These are phyloP conservation scores for Blastobotrys chiropterorum DNA, from an alignment of 805 yeast genomes.

Conservation along the genomic window DNA sequence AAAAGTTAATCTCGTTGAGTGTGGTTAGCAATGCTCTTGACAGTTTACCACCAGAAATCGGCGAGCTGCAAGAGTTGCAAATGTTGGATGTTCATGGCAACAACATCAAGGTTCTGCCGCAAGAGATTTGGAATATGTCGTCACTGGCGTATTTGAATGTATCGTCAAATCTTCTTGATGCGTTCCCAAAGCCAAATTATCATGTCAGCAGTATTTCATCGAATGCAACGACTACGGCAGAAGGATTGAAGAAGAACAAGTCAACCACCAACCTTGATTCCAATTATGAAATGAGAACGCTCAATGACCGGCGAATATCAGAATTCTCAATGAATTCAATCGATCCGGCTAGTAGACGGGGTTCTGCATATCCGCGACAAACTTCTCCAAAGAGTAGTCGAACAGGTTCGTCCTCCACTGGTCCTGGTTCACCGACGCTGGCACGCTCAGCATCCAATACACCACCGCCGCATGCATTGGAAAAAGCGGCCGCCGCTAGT, in stretches of 20 bases:
- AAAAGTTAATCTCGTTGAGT: conserved; percentile 59
- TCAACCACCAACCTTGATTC: conserved; percentile 4
- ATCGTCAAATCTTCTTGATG: conserved; percentile 62
- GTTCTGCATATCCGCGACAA: neutral
- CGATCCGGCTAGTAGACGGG: conserved; percentile 2
- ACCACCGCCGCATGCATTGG: neutral
- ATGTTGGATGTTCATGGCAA: conserved; percentile 78
- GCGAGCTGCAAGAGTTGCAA: conserved; percentile 51
- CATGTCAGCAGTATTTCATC: conserved; percentile 25
- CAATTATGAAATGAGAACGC: conserved; percentile 12
- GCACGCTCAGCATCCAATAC: neutral
- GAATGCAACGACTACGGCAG: conserved; percentile 8
- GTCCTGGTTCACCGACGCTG: neutral
- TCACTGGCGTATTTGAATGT: conserved; percentile 57
- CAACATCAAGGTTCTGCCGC: conserved; percentile 64
- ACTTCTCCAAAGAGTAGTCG: neutral
- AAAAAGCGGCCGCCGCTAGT: neutral
- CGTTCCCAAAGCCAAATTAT: conserved; percentile 43
- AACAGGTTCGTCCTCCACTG: neutral
- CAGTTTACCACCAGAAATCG: conserved; percentile 59
- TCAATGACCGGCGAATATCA: conserved; percentile 2
- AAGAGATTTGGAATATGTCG: conserved; percentile 57
- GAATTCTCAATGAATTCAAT: conserved; percentile 7
- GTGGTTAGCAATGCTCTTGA: conserved; percentile 70
- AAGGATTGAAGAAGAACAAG: neutral